Base-by-base conservation (phyloP, 2,329 filamentous ascomycete genomes). In the Lasiodiplodia sp. region DNA sequence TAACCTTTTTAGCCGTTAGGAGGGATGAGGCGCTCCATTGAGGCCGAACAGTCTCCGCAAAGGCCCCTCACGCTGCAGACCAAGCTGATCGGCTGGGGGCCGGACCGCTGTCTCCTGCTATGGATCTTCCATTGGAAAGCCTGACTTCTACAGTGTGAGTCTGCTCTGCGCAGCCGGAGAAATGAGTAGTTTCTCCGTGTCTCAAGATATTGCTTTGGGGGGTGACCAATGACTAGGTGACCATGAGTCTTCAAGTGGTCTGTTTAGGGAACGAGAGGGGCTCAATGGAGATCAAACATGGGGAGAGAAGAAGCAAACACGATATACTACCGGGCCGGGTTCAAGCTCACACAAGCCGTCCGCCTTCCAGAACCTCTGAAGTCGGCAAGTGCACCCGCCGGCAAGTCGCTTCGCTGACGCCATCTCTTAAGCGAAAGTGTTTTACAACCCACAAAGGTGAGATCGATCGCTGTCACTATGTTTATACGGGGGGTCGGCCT, bases 1-100 rank as follows among this genome's bases (percentile, higher is more conserved):
- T 88, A 77, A 85, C 85, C 0, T 88, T 88, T 72, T 77, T 88
- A 71, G 85, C 86, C n/a, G 82, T 88, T 14, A 82, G 73, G 71
- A 79, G 83, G 71, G 79, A 85, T 72, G 60, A 71, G 66, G 57
- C 38, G 23, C 68, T 69, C 18, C 60, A 8, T 12, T 63, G 31
- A 60, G 6, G 11, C 38, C 25, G 38, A 47, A 23, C 10, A n/a
- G 18, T 40, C 28, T 21, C n/a, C n/a, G n/a, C 11, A 58, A 21
- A 18, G 55, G n/a, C 21, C 14, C 28, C n/a, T 18, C 37, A 23
- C 7, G 6, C 10, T 16, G 10, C 37, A 7, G 8, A 28, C 16
- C 12, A 31, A 57, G 55, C 31, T 12, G n/a, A 57, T 57, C 55
- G 10, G 31, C 8, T 57, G 28, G 53, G 16, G 53, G 28, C n/a